Evolutionary conservation across 352 stramenopile species (phyloP).

Genomic region (Pythium aquatile): DNA sequence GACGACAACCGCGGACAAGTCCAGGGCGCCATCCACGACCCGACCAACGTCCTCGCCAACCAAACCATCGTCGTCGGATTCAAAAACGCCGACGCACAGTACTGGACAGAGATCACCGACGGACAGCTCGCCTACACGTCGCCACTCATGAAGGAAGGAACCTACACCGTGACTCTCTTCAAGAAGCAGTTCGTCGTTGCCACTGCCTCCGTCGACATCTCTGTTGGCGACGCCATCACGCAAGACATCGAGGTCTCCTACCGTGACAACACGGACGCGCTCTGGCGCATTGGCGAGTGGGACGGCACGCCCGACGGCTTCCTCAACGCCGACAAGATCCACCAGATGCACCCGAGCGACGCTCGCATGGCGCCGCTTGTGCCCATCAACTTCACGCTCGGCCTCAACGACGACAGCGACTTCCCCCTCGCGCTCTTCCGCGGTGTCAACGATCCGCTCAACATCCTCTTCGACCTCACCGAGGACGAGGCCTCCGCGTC

Average conservation of each 20-base stretch:
- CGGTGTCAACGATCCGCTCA: slow-evolving; percentile 39
- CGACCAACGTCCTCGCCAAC: slow-evolving; percentile 26
- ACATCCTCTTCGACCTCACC: slow-evolving; percentile 37
- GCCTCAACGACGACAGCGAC: slow-evolving; percentile 20
- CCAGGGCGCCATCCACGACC: slow-evolving; percentile 33
- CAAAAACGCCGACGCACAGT: slow-evolving; percentile 40
- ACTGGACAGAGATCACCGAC: slow-evolving; percentile 33
- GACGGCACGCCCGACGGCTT: slow-evolving; percentile 52
- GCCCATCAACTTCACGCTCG: slow-evolving; percentile 28
- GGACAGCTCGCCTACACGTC: slow-evolving; percentile 33
- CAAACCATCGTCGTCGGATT: slow-evolving; percentile 35
- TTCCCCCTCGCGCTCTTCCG: slow-evolving; percentile 54
- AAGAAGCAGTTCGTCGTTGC: slow-evolving; percentile 52
- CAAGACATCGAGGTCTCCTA: slow-evolving; percentile 28
- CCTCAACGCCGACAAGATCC: slow-evolving; percentile 38
- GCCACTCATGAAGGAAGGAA: slow-evolving; percentile 42
- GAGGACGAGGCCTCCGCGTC: slow-evolving; percentile 19
- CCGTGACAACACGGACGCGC: slow-evolving; percentile 19
- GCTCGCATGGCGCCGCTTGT: slow-evolving; percentile 36
- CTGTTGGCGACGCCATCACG: slow-evolving; percentile 16
- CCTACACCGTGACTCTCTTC: slow-evolving; percentile 56
- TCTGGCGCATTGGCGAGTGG: slow-evolving; percentile 55
- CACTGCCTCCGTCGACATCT: slow-evolving; percentile 30
- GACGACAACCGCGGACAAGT: slow-evolving; percentile 33
- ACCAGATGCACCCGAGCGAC: slow-evolving; percentile 49